Evolutionary conservation across 2,329 filamentous ascomycete genomes (phyloP), one percentile per base, ranked within the genome.

Genomic region (Leptographium procerum): DNA sequence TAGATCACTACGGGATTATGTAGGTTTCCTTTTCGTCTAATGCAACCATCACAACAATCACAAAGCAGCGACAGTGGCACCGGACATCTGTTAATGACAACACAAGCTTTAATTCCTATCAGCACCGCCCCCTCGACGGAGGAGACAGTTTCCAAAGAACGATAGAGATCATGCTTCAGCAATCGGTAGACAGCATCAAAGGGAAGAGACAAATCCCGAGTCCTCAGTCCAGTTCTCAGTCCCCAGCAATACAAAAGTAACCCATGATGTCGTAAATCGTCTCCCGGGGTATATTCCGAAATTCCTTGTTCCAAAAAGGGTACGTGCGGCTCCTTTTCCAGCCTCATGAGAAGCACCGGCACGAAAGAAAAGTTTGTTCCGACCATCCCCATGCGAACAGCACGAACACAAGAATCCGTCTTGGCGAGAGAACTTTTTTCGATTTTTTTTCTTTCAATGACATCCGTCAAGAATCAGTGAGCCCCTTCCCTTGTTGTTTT

Each of bases 271-370:
- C 58, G 58, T 61, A 62, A 63, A 57, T 61, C 58, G 57, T 62
- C 31, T 59, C 61, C 59, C 60, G 55, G 61, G 63, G 63, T 64
- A 64, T 64, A 59, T 61, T 63, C 57, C 57, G 61, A 64, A 60
- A 58, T 60, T 61, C 58, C 57, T 60, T 60, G 60, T 60, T 60
- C 60, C 53, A 58, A 61, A 50, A 50, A 59, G 57, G 47, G 45
- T 43, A 40, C 24, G 54, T 53, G 48, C 34, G 54, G 48, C 54
- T 45, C 50, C 57, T 45, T n/a, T 52, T 54, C 53, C 45, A 43
- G 56, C 36, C 54, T 34, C 53, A 43, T 45, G 48, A 57, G 54
- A 59, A 55, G 55, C 26, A 56, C 58, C 51, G 36, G 51, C 29
- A 55, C 55, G 24, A 45, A 29, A n/a, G 9, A n/a, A 16, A 43